These are phyloP conservation scores for Coniochaeta pulveracea DNA, from an alignment of 2,329 filamentous ascomycete species.

Conservation along the genomic window DNA sequence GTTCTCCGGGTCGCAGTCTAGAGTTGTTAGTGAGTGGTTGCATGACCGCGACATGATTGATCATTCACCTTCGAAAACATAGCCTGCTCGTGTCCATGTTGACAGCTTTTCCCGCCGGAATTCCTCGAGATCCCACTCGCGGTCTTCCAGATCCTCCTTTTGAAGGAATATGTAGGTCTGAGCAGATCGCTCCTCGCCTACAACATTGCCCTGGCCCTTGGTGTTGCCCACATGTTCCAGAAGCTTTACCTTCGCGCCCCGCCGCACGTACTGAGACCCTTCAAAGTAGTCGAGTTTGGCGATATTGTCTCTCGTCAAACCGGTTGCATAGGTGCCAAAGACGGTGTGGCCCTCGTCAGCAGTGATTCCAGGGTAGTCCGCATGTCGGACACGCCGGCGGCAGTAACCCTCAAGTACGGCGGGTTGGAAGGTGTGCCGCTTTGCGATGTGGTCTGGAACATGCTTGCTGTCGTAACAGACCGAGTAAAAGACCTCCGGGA, in stretches of 20 bases:
- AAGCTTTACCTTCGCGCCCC: constrained; percentile 41
- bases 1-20: too few relatives aligned
- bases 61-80: constrained; percentile 29
- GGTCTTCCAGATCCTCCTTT: constrained; percentile 45
- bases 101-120: constrained; percentile 66
- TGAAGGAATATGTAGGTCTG: constrained; percentile 55
- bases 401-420: constrained; percentile 66
- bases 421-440: constrained; percentile 54
- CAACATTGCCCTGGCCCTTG: constrained; percentile 27
- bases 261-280: constrained; percentile 58
- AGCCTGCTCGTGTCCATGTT: constrained; percentile 39
- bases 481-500: constrained; percentile 72
- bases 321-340: constrained; percentile 65
- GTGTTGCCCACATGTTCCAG: constrained; percentile 24
- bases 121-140: constrained; percentile 80
- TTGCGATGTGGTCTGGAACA: constrained; percentile 33
- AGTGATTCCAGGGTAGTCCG: constrained; percentile 75
- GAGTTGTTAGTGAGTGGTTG: too few relatives aligned
- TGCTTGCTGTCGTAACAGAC: constrained; percentile 58
- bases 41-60: too few relatives aligned
- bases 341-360: constrained; percentile 45
- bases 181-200: constrained; percentile 37
- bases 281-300: constrained; percentile 72
- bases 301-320: constrained; percentile 68
- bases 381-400: constrained; percentile 54